Evolutionary conservation across 2,329 filamentous ascomycete species (phyloP).

Genomic region (Sarocladiaceae sp.): DNA sequence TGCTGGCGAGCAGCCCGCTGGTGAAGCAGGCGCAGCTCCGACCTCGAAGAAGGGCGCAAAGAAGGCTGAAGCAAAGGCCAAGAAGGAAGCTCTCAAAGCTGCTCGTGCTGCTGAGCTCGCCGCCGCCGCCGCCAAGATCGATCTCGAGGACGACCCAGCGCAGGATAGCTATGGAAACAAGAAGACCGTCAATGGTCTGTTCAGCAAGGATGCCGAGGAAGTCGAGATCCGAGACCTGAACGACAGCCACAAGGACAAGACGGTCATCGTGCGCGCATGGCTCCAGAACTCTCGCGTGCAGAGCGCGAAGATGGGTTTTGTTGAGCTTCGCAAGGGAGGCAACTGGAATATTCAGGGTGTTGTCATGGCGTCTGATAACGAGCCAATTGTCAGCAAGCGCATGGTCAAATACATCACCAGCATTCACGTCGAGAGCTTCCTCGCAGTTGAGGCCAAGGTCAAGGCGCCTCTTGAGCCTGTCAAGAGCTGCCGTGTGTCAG

Average conservation of each 20-base stretch:
- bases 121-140: constrained; percentile 58
- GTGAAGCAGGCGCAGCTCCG: background rate
- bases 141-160: constrained; percentile 69
- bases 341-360: constrained; percentile 77
- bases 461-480: constrained; percentile 82
- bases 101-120: constrained; percentile 69
- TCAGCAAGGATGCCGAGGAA: constrained; percentile 49
- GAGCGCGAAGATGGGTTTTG: constrained; percentile 76
- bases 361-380: constrained; percentile 61
- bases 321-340: constrained; percentile 71
- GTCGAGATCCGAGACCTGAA: constrained; percentile 60
- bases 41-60: constrained; percentile 76
- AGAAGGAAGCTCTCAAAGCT: constrained; percentile 82
- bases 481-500: constrained; percentile 77
- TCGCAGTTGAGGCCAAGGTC: constrained; percentile 75
- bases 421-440: constrained; percentile 75
- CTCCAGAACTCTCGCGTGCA: constrained; percentile 86
- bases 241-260: constrained; percentile 63
- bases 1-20: constrained; percentile 1
- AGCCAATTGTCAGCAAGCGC: constrained; percentile 67
- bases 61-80: constrained; percentile 81
- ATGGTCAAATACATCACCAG: constrained; percentile 91
- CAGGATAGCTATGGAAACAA: constrained; percentile 74
- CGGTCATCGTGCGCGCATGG: constrained; percentile 72
- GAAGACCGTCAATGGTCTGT: constrained; percentile 48